These are phyloP conservation scores for Klebsormidium nitens DNA, from an alignment of 139 green algal genomes.

Conservation along the genomic window DNA sequence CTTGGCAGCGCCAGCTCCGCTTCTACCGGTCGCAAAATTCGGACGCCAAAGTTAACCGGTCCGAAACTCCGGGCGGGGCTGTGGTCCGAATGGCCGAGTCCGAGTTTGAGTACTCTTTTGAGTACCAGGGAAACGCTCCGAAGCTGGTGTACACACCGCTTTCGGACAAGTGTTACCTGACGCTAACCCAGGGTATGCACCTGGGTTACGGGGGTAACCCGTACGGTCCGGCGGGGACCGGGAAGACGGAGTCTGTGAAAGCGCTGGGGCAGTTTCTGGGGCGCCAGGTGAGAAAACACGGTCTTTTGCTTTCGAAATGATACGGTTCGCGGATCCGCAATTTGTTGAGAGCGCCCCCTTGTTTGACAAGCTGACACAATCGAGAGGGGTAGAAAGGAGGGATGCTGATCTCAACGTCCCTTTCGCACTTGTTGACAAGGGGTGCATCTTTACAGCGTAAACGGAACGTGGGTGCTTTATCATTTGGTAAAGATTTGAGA, in stretches of 20 bases:
- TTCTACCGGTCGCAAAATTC: slow-evolving; percentile 56
- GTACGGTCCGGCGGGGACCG: slow-evolving; percentile 72
- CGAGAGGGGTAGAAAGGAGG: no score
- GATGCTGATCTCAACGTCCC: no score
- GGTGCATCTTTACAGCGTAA: no score
- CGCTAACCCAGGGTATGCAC: slow-evolving; percentile 65
- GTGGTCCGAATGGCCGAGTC: slow-evolving; percentile 66
- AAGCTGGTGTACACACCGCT: slow-evolving; percentile 84
- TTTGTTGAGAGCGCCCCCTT: no score
- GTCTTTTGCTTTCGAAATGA: neutral
- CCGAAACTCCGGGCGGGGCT: slow-evolving; percentile 8
- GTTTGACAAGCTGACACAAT: no score
- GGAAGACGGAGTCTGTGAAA: slow-evolving; percentile 84
- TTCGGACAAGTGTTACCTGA: slow-evolving; percentile 80
- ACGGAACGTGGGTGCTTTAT: no score
- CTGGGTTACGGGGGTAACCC: slow-evolving; percentile 76
- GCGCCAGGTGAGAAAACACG: slow-evolving; percentile 33
- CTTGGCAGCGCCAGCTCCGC: slow-evolving; percentile 64
- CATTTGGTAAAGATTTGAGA: no score
- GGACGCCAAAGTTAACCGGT: no score
- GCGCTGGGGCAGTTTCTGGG: slow-evolving; percentile 61
- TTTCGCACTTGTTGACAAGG: no score
- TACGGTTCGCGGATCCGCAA: no score
- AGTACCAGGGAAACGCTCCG: slow-evolving; percentile 74
- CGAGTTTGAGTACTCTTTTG: slow-evolving; percentile 66